Evolutionary conservation across 768 basidiomycete genomes (phyloP), one percentile per base, ranked within the genome.

Genomic region (Mrakia gelida): DNA sequence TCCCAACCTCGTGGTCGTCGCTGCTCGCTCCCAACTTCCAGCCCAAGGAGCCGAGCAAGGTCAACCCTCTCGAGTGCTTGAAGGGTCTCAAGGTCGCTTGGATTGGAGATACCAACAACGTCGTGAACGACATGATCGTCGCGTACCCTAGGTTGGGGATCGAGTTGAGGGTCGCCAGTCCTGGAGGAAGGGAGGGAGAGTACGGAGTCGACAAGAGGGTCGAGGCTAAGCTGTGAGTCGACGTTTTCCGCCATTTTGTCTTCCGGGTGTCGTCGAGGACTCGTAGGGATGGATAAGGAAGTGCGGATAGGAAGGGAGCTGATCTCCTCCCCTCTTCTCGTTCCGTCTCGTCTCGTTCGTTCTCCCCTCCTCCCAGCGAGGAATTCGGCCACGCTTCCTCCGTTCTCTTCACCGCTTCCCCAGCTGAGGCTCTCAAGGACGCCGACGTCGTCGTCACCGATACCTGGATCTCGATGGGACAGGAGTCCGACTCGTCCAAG

Each of bases 391-490:
- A 81, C 23, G 80, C 82, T 26, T 67, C 78, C 56, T 75, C 79
- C 16, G 81, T 85, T 68, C 81, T 79, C 67, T 75, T 85, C 38
- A 85, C 84, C 71, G 84, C 82, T 75, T 82, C 82, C 81, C 95
- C 96, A 1, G 88, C 87, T 72, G 93, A 95, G 83, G 97, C 97
- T 0, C 92, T 98, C 10, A 84, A 90, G 5, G 91, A 90, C 63
- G 97, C 97, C 10, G 93, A 98, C 82, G 89, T 98, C n/a, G 92
- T 98, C 68, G 89, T 97, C 16, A 99, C 97, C 2, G 97, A 99
- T 84, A 99, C 97, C 6, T 99, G 96, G 94, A 94, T 98, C 80
- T 98, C 96, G 2, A 98, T 99, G 97, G 97, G 97, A 26, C 94
- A 97, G 85, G 97, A 98, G 85, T 92, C 91, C 1, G 95, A 98